Evolutionary conservation across 805 yeast species (phyloP).

Genomic region (Teunomyces gatunensis): DNA sequence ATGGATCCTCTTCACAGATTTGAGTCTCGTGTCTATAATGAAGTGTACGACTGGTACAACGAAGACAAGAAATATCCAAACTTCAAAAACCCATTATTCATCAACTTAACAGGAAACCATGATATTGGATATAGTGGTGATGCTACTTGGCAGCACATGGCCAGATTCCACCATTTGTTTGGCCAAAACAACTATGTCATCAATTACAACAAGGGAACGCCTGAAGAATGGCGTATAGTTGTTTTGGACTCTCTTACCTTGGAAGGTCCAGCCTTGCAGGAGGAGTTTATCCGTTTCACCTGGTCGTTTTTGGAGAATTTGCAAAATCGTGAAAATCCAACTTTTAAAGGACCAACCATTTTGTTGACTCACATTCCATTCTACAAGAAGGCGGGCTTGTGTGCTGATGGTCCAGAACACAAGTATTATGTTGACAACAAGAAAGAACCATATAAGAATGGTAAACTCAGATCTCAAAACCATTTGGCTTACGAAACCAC

Average conservation of each 20-base stretch:
- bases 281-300: constrained; percentile 62
- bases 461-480: constrained; percentile 78
- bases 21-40: constrained; percentile 42
- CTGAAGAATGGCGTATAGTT: constrained; percentile 84
- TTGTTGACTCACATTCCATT: constrained; percentile 88
- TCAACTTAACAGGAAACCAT: constrained; percentile 91
- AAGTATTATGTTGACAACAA: constrained; percentile 48
- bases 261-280: constrained; percentile 88
- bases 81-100: constrained; percentile 60
- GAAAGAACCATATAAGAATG: constrained; percentile 64
- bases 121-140: constrained; percentile 96
- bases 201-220: constrained; percentile 59
- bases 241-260: constrained; percentile 78
- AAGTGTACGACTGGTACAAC: constrained; percentile 67
- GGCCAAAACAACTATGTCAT: constrained; percentile 86
- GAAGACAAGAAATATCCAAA: constrained; percentile 26
- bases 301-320: constrained; percentile 71
- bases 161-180: constrained; percentile 68
- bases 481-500: constrained; percentile 69
- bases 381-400: constrained; percentile 75
- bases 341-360: constrained; percentile 74
- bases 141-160: constrained; percentile 86
- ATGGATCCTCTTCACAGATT: constrained; percentile 36
- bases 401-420: constrained; percentile 79
- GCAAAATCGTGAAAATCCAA: constrained; percentile 41